Base-by-base conservation (phyloP, 192 early-diverging fungal genomes). In the Mortierella antarctica region DNA sequence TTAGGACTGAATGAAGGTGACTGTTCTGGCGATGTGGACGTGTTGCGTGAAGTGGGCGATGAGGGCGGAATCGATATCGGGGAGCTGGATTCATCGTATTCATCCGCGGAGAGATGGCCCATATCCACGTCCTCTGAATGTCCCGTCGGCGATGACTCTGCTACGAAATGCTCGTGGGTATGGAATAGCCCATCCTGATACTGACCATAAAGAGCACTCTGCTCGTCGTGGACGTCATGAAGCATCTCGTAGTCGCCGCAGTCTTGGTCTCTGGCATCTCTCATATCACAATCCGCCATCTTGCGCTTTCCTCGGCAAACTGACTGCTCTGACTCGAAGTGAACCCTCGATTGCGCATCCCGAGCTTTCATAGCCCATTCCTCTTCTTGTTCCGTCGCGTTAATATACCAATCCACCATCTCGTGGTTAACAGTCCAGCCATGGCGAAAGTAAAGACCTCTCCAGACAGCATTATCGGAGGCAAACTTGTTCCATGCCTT, bases 401-500 rank as follows among this genome's bases (percentile, higher is more conserved):
- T 58, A 13, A 83, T 47, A 57, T 83, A 85, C 74, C 74, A 81
- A 31, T 83, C 76, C 11, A 85, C 48, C 71, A 85, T 71, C 6
- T 65, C 74, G 17, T 70, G 63, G 55, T 84, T 84, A 7, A 83
- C 83, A 5, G 72, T 73, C 83, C 85, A 82, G 49, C 81, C 83
- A 18, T 74, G 82, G 41, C 55, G 45, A 20, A 82, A 65, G 53
- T 86, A 94, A 13, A 92, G 69, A 15, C 72, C 65, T 51, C 86
- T 78, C 93, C 93, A 95, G 3, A 93, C 53, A 7, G 65, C 56
- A 62, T 89, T 88, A 70, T 95, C 93, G 15, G 73, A 71, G 12
- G 87, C 87, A n/a, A 89, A 69, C 68, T 74, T 73, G 40, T 78
- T 82, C 92, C 91, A 93, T 68, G 84, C 64, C 41, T 75, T 75